Conservation (phyloP, 1,284 basidiomycete genomes). For the Fomitopsis palustris region DNA sequence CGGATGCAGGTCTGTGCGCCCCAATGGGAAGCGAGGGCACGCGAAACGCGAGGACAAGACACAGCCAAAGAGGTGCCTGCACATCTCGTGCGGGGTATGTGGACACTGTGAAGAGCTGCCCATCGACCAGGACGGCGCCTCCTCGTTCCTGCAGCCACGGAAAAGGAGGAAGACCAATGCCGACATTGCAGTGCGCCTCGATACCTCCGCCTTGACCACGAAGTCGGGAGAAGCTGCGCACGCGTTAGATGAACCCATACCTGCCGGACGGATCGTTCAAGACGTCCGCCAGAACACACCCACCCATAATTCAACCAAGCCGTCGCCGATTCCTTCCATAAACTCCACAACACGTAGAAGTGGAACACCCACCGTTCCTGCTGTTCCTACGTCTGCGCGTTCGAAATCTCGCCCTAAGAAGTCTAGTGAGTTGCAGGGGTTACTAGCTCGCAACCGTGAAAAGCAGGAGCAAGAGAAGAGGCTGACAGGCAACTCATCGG, state of each 20-base stretch:
- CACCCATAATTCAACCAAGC: not conserved
- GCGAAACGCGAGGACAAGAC: conserved; percentile 1
- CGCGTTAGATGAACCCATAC: not conserved
- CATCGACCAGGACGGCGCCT: conserved; percentile 10
- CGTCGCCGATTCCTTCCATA: not conserved
- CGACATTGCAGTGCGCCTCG: not conserved
- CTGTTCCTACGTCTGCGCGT: conserved; percentile 6
- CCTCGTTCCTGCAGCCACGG: conserved; percentile 14
- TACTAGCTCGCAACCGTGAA: conserved; percentile 58
- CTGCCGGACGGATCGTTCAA: not conserved
- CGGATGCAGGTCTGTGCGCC: conserved; percentile 20
- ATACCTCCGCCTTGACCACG: not conserved
- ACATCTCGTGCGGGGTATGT: conserved; percentile 23
- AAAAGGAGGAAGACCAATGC: conserved; percentile 10
- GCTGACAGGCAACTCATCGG: conserved; percentile 16
- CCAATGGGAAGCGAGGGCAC: conserved; percentile 6
- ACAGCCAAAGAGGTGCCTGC: conserved; percentile 14
- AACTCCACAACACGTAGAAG: not conserved
- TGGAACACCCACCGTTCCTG: not conserved
- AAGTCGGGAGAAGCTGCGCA: not conserved
- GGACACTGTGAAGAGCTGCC: conserved; percentile 20
- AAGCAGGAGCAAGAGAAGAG: conserved; percentile 39
- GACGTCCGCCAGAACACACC: not conserved
- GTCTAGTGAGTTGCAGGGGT: conserved; percentile 50
- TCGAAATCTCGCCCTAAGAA: conserved; percentile 38